A percentile compares a stretch with the other conserved stretches of the same genome.
These are phyloP conservation scores for Apiotrichum domesticum DNA, from an alignment of 1,284 basidiomycete genomes.

Conservation along the genomic window DNA sequence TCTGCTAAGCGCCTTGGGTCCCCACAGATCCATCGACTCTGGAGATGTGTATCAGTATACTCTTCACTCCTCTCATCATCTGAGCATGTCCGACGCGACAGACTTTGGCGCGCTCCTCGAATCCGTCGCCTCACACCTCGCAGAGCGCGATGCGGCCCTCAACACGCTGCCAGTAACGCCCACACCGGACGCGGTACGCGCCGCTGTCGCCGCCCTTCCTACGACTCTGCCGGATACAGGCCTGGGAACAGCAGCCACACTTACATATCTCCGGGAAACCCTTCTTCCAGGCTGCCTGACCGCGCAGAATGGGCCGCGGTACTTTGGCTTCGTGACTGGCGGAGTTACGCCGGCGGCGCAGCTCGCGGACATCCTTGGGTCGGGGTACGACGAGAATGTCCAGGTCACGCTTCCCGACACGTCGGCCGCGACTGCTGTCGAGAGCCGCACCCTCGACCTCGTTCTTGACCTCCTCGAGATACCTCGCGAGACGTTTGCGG, in stretches of 20 bases:
- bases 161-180: conserved; percentile 24
- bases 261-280: conserved; percentile 29
- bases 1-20: no score
- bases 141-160: conserved; percentile 21
- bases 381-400: conserved; percentile 50
- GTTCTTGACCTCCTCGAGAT: conserved; percentile 49
- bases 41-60: no score
- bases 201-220: conserved; percentile 28
- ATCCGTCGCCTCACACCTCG: conserved; percentile 13
- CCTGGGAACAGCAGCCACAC: conserved; percentile 32
- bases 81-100: no score
- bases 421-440: conserved; percentile 47
- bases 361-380: conserved; percentile 44
- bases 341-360: conserved; percentile 49
- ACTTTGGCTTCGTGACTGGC: conserved; percentile 52
- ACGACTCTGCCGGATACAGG: conserved; percentile 31
- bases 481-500: conserved; percentile 36
- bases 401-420: conserved; percentile 48
- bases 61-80: no score
- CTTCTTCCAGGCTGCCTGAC: conserved; percentile 43
- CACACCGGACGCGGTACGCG: conserved; percentile 6
- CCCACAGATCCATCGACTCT: no score
- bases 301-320: conserved; percentile 49
- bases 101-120: background rate
- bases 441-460: conserved; percentile 47